A percentile compares a stretch with the other conserved stretches of the same genome.
Evolutionary conservation across 2,329 filamentous ascomycete genomes (phyloP).

Genomic region (Fusarium sp.): DNA sequence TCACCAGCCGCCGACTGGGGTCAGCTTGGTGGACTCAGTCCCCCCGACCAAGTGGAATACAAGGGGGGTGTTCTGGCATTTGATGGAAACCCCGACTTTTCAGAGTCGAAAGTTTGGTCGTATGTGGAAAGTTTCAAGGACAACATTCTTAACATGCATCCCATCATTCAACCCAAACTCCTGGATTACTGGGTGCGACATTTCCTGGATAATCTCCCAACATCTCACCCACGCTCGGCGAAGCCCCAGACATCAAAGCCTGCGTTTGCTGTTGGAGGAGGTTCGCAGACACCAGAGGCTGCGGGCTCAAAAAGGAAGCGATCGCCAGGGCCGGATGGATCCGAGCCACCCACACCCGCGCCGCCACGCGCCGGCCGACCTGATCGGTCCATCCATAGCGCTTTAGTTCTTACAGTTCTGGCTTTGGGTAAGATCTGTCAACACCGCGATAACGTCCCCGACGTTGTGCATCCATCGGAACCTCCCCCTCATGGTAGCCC

Average conservation of each 20-base stretch:
- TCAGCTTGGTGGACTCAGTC: slow-evolving; percentile 67
- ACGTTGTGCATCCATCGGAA: slow-evolving; percentile 64
- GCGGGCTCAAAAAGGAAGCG: slow-evolving; percentile 70
- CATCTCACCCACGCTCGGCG: slow-evolving; percentile 46
- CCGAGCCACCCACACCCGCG: slow-evolving; percentile 52
- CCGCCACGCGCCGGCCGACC: slow-evolving; percentile 64
- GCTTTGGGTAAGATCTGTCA: slow-evolving; percentile 88
- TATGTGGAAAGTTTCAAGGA: slow-evolving; percentile 72
- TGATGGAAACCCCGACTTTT: slow-evolving; percentile 70
- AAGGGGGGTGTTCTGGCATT: slow-evolving; percentile 56
- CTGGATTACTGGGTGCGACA: slow-evolving; percentile 68
- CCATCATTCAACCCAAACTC: slow-evolving; percentile 69
- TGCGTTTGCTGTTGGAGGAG: slow-evolving; percentile 53
- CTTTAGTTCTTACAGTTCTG: slow-evolving; percentile 85
- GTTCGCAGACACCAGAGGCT: slow-evolving; percentile 49
- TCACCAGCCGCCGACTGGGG: slow-evolving; percentile 73
- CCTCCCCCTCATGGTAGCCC: slow-evolving; percentile 55
- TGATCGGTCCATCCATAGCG: slow-evolving; percentile 81
- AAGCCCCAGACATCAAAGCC: slow-evolving; percentile 53
- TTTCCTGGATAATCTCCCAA: slow-evolving; percentile 66
- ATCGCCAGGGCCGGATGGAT: slow-evolving; percentile 60
- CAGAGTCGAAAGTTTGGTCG: slow-evolving; percentile 63
- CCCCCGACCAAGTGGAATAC: slow-evolving; percentile 60
- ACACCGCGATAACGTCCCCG: slow-evolving; percentile 68
- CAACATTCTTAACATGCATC: slow-evolving; percentile 76